Conservation (phyloP, 1,284 basidiomycete species). For the Puccinia triticina region DNA sequence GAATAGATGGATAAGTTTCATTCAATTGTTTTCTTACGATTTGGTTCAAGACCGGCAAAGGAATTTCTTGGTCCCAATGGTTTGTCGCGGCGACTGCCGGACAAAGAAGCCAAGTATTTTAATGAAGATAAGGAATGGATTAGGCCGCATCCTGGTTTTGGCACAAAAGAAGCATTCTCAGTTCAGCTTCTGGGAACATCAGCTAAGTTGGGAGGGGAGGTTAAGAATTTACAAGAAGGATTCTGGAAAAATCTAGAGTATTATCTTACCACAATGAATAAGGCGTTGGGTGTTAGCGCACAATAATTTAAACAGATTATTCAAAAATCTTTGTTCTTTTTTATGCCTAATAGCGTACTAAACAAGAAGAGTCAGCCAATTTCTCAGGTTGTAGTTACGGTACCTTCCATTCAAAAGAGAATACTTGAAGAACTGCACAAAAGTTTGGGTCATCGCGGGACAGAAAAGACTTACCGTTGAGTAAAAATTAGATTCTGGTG, state of each 20-base stretch:
- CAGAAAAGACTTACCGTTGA: background rate
- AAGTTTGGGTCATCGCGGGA: background rate
- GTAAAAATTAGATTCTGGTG: background rate
- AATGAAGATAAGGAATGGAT: background rate
- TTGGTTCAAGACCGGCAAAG: background rate
- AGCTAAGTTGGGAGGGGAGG: too few relatives aligned
- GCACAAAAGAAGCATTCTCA: background rate
- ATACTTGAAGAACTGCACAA: background rate
- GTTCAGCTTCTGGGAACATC: too few relatives aligned
- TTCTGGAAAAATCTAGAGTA: background rate
- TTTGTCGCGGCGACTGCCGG: background rate
- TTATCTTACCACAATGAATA: background rate
- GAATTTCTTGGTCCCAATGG: too few relatives aligned
- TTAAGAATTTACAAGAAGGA: background rate
- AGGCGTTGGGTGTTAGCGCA: background rate
- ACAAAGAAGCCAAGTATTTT: background rate
- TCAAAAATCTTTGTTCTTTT: background rate
- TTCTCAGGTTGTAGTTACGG: background rate
- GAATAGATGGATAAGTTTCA: too few relatives aligned
- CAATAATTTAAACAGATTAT: background rate
- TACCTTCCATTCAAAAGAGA: background rate
- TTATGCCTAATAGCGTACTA: background rate
- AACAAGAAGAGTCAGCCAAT: background rate
- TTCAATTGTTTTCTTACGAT: slow-evolving; percentile 32
- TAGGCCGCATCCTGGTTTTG: background rate